phyloP scores from a whole-genome alignment of 345 rosid genomes.

The Conringia planisiliqua region DNA sequence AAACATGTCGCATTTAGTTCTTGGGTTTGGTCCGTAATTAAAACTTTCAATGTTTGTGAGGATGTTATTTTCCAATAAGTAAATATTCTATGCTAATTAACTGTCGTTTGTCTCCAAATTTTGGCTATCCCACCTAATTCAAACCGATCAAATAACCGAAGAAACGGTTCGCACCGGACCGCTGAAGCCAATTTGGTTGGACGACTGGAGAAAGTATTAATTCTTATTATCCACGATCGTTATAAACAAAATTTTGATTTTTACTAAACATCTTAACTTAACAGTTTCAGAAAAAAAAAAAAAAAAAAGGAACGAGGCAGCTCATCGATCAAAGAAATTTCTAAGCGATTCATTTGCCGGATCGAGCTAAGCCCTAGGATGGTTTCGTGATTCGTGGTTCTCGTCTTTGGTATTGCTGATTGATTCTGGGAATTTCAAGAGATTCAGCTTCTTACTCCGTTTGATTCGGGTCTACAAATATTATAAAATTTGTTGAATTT shows the following conservation, averaged over 20 bases:
- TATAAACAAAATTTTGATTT: too few species aligned
- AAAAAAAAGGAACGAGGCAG: not conserved
- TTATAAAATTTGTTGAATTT: not conserved
- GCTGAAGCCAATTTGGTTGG: too few species aligned
- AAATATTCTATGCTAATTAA: not conserved
- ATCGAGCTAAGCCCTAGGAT: conserved; percentile 30
- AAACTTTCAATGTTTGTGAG: too few species aligned
- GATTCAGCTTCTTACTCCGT: conserved; percentile 9
- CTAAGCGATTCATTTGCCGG: not conserved
- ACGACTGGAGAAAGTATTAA: too few species aligned
- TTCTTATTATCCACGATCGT: too few species aligned
- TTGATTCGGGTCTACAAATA: conserved; percentile 16
- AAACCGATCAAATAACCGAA: too few species aligned
- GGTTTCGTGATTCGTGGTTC: conserved; percentile 23
- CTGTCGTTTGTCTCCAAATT: too few species aligned
- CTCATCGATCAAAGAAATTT: conserved; percentile 22
- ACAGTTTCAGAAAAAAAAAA: not conserved
- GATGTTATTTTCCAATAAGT: not conserved
- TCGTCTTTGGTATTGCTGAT: conserved; percentile 2
- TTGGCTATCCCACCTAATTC: too few species aligned
- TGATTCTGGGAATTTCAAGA: conserved; percentile 7
- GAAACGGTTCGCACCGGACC: too few species aligned
- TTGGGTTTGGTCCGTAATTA: conserved; percentile 44
- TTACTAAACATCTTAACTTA: too few species aligned
- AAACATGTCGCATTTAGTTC: conserved; percentile 47